Conservation (phyloP, 1,139 yeast genomes). For the Suhomyces kunorum region DNA sequence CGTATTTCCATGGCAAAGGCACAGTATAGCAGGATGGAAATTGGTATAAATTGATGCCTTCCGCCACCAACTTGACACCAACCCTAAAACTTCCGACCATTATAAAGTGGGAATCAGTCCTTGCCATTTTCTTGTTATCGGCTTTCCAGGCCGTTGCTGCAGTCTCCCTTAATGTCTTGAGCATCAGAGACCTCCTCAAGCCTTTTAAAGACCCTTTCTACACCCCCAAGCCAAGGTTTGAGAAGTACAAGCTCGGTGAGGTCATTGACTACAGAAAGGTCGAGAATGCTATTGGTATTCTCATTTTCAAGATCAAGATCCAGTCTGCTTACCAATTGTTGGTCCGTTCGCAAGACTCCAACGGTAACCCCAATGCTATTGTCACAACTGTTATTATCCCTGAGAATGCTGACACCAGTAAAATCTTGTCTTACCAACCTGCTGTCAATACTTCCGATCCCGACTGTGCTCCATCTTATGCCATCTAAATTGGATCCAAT, state of each 20-base stretch:
- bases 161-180: neutral
- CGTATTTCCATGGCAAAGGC: no score
- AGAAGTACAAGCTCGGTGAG: slow-evolving; percentile 26
- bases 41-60: neutral
- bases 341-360: slow-evolving; percentile 35
- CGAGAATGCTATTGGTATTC: neutral
- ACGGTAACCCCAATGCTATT: slow-evolving; percentile 33
- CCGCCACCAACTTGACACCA: neutral
- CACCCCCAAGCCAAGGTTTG: slow-evolving; percentile 28
- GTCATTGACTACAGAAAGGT: slow-evolving; percentile 27
- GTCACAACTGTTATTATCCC: slow-evolving; percentile 37
- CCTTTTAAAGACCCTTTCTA: slow-evolving; percentile 30
- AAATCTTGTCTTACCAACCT: slow-evolving; percentile 35
- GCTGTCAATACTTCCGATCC: slow-evolving; percentile 34
- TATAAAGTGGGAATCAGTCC: neutral
- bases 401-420: slow-evolving; percentile 29
- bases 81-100: neutral
- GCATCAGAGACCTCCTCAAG: neutral
- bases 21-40: neutral
- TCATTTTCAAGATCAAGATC: slow-evolving; percentile 17
- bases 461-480: slow-evolving; percentile 38
- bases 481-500: slow-evolving; percentile 24
- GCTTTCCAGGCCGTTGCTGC: neutral
- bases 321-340: slow-evolving; percentile 34
- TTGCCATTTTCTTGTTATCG: neutral